phyloP scores from a whole-genome alignment of 345 rosid genomes.

The Viola odorata region DNA sequence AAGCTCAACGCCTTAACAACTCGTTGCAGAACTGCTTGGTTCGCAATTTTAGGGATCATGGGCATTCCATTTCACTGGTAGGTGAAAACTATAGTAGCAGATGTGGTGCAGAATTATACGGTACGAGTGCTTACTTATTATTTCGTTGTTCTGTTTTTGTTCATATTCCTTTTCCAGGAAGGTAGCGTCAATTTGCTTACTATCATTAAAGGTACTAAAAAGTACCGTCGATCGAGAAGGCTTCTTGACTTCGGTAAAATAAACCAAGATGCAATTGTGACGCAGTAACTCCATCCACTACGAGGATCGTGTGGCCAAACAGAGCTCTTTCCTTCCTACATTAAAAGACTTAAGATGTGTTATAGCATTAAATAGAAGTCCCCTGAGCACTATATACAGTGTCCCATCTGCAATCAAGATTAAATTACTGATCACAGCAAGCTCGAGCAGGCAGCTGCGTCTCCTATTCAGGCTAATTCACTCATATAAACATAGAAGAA shows the following conservation, averaged over 20 bases:
- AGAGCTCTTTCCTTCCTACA: constrained; percentile 62
- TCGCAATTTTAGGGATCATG: constrained; percentile 68
- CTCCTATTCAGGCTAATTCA: too few relatives aligned
- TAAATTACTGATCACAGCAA: too few relatives aligned
- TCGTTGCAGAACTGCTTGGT: constrained; percentile 52
- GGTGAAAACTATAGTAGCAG: constrained; percentile 5
- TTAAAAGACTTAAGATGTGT: constrained; percentile 20
- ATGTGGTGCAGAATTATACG: not conserved
- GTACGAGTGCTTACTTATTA: not conserved
- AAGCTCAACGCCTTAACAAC: constrained; percentile 51
- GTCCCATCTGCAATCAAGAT: too few relatives aligned
- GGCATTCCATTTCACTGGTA: constrained; percentile 74
- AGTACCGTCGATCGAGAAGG: constrained; percentile 57
- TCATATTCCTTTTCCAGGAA: constrained; percentile 42
- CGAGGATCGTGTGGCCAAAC: constrained; percentile 80
- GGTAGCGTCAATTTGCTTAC: constrained; percentile 61
- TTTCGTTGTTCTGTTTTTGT: not conserved
- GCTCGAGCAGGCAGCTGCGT: too few relatives aligned
- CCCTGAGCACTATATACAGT: constrained; percentile 9
- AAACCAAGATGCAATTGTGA: constrained; percentile 74
- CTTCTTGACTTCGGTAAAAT: constrained; percentile 43
- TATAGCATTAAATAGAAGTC: constrained; percentile 14
- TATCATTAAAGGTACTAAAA: constrained; percentile 61
- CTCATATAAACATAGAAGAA: too few relatives aligned
- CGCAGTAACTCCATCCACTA: constrained; percentile 89